Evolutionary conservation across 352 stramenopile species (phyloP), one percentile per base, ranked within the genome.

Genomic region (Phytophthora cryptogea): DNA sequence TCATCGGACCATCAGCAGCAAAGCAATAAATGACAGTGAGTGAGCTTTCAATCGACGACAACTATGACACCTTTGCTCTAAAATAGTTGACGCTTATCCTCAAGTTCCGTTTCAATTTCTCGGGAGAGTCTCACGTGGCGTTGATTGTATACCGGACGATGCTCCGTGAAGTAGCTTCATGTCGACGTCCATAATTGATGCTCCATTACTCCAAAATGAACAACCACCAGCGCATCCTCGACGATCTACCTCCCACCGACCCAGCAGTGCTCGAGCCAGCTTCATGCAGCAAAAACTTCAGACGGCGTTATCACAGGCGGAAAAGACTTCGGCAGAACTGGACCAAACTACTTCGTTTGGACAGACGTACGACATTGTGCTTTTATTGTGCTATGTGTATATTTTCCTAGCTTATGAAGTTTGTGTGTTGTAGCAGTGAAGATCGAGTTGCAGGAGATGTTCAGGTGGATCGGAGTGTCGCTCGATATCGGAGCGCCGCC

Each of bases 281-380:
- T 59, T 86, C 17, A 54, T 89, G 27, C 79, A 88, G 32, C 77
- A 86, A 32, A 88, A 89, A 54, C 73, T 92, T 3, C 78, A 89
- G 14, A 63, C 59, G 0, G 83, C 83, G n/a, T 48, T 92, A 20
- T 66, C 70, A 13, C 69, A 78, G 10, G 80, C 80, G 6, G 78
- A 88, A 52, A 78, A 75, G 57, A 68, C 73, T 0, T 40, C 52
- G 0, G 37, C 33, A 1, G 72, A 88, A 1, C 56, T 86, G 45
- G 16, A 37, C 0, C 36, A 78, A 14, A 56, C 53, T 17, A 48
- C 49, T 11, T 56, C 51, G 37, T 63, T 81, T 49, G 46, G 59
- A 32, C 65, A 69, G 31, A 26, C 30, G 65, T 73, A 66, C 0
- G 64, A 35, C 36, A 4, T 5, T 40, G 16, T 6, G 11, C 27